Conservation (phyloP, 2,329 filamentous ascomycete genomes). For the Mycosphaerella sp. region DNA sequence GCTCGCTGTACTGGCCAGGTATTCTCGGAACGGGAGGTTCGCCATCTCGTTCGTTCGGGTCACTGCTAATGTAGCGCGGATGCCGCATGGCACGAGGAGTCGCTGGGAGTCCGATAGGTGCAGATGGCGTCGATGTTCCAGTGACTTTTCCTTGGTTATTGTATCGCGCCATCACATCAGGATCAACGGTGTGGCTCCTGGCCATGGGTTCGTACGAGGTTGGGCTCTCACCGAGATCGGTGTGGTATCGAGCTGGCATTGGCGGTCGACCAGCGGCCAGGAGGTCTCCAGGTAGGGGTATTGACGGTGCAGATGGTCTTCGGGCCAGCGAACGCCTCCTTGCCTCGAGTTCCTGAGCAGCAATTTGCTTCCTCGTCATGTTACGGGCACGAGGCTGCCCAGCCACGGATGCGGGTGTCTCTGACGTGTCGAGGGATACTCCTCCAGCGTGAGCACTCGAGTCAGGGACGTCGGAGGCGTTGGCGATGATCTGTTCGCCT, state of each 20-base stretch:
- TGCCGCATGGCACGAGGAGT: slow-evolving; percentile 89
- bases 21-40: slow-evolving; percentile 51
- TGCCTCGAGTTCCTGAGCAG: slow-evolving; percentile 78
- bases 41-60: slow-evolving; percentile 46
- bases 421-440: slow-evolving; percentile 11
- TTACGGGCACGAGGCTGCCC: slow-evolving; percentile 22
- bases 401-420: slow-evolving; percentile 11
- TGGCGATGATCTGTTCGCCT: slow-evolving; percentile 6
- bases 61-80: slow-evolving; percentile 59
- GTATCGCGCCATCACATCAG: slow-evolving; percentile 42
- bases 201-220: slow-evolving; percentile 38
- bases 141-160: slow-evolving; percentile 25
- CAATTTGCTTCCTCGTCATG: slow-evolving; percentile 38
- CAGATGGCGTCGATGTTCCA: slow-evolving; percentile 46
- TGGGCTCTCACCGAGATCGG: slow-evolving; percentile 42
- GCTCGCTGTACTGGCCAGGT: slow-evolving; percentile 44
- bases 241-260: slow-evolving; percentile 34
- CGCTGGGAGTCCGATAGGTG: slow-evolving; percentile 71
- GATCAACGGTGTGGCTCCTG: slow-evolving; percentile 62
- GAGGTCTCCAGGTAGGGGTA: slow-evolving; percentile 64
- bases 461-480: slow-evolving; percentile 2
- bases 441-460: slow-evolving; percentile 1
- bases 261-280: slow-evolving; percentile 35
- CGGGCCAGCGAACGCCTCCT: slow-evolving; percentile 76
- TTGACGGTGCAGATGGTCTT: slow-evolving; percentile 70